Evolutionary conservation across 192 early-diverging fungal genomes (phyloP).

Genomic region (Physocladia obscura): DNA sequence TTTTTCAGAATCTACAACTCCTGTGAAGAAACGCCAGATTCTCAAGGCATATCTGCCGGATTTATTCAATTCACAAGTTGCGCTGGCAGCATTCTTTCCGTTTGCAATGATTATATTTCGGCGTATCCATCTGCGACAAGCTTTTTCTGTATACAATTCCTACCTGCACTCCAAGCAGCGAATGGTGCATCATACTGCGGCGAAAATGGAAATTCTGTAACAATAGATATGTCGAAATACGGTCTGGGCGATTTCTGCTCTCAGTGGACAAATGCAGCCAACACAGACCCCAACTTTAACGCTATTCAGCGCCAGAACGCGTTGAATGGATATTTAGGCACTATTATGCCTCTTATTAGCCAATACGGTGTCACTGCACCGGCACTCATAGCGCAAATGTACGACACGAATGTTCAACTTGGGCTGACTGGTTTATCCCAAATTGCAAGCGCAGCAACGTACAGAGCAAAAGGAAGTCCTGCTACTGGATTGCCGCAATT

Average conservation of each 20-base stretch:
- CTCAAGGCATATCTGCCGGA: constrained; percentile 30
- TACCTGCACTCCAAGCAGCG: background rate
- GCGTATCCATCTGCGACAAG: background rate
- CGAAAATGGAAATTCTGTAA: background rate
- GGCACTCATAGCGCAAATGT: constrained; percentile 9
- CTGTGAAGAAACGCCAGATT: constrained; percentile 14
- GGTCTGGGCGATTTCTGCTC: constrained; percentile 18
- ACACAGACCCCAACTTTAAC: background rate
- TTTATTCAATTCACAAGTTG: constrained; percentile 32
- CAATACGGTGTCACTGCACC: constrained; percentile 16
- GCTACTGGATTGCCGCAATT: background rate
- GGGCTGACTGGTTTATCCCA: background rate
- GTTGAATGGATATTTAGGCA: too few species aligned
- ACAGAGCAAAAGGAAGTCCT: background rate
- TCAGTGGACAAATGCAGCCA: constrained; percentile 3
- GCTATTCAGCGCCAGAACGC: background rate
- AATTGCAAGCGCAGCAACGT: background rate
- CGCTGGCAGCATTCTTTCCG: background rate
- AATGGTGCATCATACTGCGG: background rate
- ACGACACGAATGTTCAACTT: constrained; percentile 23
- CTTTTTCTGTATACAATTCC: background rate
- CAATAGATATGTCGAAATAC: background rate
- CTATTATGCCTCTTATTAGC: too few species aligned
- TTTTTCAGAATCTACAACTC: background rate
- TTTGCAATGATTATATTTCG: constrained; percentile 4